phyloP scores from a whole-genome alignment of 2,329 filamentous ascomycete species.

The Fusarium graminum region DNA sequence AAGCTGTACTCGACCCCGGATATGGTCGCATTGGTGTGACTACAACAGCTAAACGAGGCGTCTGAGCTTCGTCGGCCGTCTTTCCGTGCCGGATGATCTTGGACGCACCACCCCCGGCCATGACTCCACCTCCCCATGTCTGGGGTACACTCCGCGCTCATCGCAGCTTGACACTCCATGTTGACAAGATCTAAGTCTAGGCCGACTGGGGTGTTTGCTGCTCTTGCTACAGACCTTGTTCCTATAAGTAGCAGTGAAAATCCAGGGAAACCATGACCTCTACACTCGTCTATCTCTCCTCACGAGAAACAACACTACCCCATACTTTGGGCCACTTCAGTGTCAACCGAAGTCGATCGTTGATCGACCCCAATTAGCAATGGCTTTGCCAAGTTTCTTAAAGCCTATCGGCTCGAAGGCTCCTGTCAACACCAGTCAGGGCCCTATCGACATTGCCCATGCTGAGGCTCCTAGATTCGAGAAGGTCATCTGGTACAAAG shows the following conservation, averaged over 20 bases:
- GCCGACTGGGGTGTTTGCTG: slow-evolving; percentile 3
- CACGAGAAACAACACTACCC: slow-evolving; percentile 28
- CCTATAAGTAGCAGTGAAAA: slow-evolving; percentile 45
- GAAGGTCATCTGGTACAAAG: slow-evolving; percentile 67
- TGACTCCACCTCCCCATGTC: slow-evolving; percentile 33
- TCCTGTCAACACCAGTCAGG: slow-evolving; percentile 14
- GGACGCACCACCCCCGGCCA: slow-evolving; percentile 38
- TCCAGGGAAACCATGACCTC: slow-evolving; percentile 22
- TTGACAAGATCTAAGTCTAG: slow-evolving; percentile 26
- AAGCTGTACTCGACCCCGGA: slow-evolving; percentile 6
- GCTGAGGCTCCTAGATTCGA: slow-evolving; percentile 65
- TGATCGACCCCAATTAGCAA: slow-evolving; percentile 21
- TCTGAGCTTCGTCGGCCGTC: slow-evolving; percentile 35
- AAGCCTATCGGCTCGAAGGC: slow-evolving; percentile 45
- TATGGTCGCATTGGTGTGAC: slow-evolving; percentile 8
- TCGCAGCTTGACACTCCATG: slow-evolving; percentile 14
- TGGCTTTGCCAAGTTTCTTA: slow-evolving; percentile 47
- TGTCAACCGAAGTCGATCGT: slow-evolving; percentile 10
- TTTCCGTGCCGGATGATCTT: slow-evolving; percentile 43
- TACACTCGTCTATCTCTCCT: slow-evolving; percentile 33
- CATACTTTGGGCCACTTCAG: slow-evolving; percentile 13
- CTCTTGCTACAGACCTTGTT: slow-evolving; percentile 11
- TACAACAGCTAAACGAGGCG: slow-evolving; percentile 12
- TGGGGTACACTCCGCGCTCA: slow-evolving; percentile 27
- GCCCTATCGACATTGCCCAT: slow-evolving; percentile 55